Percentiles rank a stretch among this genome's conserved stretches.
phyloP scores from a whole-genome alignment of 2,329 filamentous ascomycete genomes.

The Alternaria consortialis region DNA sequence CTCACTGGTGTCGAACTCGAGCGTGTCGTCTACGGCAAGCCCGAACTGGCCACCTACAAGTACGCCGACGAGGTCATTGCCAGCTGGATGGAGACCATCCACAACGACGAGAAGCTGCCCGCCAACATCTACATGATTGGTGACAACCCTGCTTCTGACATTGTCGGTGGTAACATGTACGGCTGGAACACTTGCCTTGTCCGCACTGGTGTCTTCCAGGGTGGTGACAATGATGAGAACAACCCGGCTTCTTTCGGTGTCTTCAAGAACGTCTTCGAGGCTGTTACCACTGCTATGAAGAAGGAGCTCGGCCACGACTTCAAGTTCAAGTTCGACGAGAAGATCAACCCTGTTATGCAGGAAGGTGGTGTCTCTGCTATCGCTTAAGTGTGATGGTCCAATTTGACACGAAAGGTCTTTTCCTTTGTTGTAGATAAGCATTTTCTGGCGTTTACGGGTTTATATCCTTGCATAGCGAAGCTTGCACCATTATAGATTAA shows the following conservation, averaged over 20 bases:
- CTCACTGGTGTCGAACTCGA: conserved; percentile 75
- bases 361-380: conserved; percentile 64
- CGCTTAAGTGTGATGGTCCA: conserved; percentile 52
- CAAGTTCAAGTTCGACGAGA: conserved; percentile 75
- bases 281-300: conserved; percentile 71
- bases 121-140: conserved; percentile 80
- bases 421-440: conserved; percentile 11
- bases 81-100: conserved; percentile 78
- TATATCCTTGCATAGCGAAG: conserved; percentile 20
- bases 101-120: conserved; percentile 74
- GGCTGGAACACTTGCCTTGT: conserved; percentile 84
- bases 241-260: conserved; percentile 82
- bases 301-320: conserved; percentile 79
- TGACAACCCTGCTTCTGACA: conserved; percentile 78
- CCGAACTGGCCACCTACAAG: conserved; percentile 78
- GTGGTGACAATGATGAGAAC: conserved; percentile 76
- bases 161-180: conserved; percentile 81
- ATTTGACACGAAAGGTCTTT: background rate
- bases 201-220: conserved; percentile 80
- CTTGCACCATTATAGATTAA: conserved; percentile 14
- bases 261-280: conserved; percentile 76
- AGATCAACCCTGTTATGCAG: conserved; percentile 72
- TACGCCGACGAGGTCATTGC: conserved; percentile 78
- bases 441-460: conserved; percentile 12
- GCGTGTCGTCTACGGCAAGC: conserved; percentile 80